phyloP scores from a whole-genome alignment of 805 yeast genomes.

The Ogataea chonburiensis region DNA sequence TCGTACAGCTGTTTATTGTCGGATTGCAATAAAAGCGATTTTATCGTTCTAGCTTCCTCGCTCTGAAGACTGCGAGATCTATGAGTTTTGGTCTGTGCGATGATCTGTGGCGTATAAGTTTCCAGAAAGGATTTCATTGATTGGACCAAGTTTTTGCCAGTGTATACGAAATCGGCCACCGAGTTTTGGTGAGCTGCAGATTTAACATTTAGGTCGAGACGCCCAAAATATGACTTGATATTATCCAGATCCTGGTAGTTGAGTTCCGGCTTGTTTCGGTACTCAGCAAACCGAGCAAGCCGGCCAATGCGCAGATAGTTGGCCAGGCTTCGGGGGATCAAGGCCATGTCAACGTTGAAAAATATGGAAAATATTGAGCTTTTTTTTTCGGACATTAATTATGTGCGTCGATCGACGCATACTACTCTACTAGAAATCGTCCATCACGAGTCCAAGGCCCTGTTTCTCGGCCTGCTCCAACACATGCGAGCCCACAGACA shows the following conservation, averaged over 20 bases:
- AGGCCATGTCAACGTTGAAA: conserved; percentile 1
- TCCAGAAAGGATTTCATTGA: conserved; percentile 4
- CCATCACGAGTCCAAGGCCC: conserved; percentile 33
- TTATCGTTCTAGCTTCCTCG: conserved; percentile 11
- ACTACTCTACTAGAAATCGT: conserved; percentile 27
- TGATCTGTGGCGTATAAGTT: not conserved
- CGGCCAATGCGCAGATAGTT: conserved; percentile 2
- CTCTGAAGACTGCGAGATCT: conserved; percentile 1
- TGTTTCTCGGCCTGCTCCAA: conserved; percentile 30
- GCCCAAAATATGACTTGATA: conserved; percentile 2
- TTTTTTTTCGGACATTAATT: conserved; percentile 3
- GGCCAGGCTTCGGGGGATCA: conserved; percentile 6
- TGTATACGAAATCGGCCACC: conserved; percentile 5
- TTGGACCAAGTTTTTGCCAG: conserved; percentile 14
- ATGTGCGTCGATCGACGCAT: conserved; percentile 4
- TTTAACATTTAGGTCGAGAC: conserved; percentile 2
- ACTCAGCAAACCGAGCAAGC: conserved; percentile 2
- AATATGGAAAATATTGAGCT: conserved; percentile 3
- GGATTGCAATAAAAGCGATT: conserved; percentile 13
- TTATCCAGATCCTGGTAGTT: conserved; percentile 7
- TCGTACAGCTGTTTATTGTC: conserved; percentile 15
- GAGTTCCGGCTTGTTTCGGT: not conserved
- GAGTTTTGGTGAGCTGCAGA: not conserved
- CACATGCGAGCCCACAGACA: conserved; percentile 48
- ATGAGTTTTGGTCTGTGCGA: not conserved